Conservation (phyloP, 352 stramenopile genomes). For the Globisporangium spinosum region DNA sequence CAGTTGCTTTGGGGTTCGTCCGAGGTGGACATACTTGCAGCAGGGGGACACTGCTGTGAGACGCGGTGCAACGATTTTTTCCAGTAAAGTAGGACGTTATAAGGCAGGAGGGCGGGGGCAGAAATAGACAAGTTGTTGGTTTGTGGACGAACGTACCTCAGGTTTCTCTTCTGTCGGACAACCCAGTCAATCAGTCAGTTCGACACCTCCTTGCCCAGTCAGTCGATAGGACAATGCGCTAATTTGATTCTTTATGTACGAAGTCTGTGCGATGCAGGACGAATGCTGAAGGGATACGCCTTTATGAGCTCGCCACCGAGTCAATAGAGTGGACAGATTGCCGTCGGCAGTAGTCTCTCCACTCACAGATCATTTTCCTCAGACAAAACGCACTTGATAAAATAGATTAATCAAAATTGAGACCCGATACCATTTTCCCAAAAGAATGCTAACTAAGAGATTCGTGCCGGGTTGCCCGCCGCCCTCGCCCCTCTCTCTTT, state of each 20-base stretch:
- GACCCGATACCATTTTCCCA: background rate
- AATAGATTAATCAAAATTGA: constrained; percentile 4
- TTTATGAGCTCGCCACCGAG: background rate
- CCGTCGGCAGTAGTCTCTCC: background rate
- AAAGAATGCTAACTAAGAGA: background rate
- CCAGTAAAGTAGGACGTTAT: constrained; percentile 2
- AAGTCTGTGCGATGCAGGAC: background rate
- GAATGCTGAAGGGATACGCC: too few species aligned
- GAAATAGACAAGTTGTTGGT: background rate
- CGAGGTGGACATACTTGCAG: background rate
- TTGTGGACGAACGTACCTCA: background rate
- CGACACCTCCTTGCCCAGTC: background rate
- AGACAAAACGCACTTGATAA: constrained; percentile 5
- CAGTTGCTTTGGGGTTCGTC: background rate
- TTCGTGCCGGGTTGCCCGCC: background rate
- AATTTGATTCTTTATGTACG: constrained; percentile 5
- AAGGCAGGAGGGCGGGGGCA: background rate
- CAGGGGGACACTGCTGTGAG: background rate
- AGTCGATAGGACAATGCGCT: background rate
- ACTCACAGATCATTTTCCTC: background rate
- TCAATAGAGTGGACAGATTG: background rate
- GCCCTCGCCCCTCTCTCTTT: constrained; percentile 12
- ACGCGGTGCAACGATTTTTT: background rate
- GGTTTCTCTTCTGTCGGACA: background rate
- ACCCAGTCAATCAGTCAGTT: background rate